Evolutionary conservation across 129 eudicot species (phyloP), one percentile per base, ranked within the genome.

Genomic region (Centella asiatica): DNA sequence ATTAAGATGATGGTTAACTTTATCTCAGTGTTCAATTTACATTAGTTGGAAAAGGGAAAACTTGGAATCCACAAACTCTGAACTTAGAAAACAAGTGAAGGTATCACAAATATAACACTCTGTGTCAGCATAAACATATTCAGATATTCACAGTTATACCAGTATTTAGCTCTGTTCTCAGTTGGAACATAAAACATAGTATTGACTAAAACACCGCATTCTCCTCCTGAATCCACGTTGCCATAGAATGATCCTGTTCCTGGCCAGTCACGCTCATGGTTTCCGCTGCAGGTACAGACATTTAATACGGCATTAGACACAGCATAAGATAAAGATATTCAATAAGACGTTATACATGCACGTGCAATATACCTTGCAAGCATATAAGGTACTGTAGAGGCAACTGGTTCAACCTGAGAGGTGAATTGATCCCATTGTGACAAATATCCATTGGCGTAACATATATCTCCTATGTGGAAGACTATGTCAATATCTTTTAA

Each of bases 381-480:
- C 95, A 87, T 87, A 57, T 83, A 87, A 20, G 95, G 95, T 31
- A 81, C 77, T 33, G 65, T 32, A 25, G 92, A 81, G 50, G 92
- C 82, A 54, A 87, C 73, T 40, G 93, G 86, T 76, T 83, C 88
- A 18, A 83, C 67, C 60, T 83, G 92, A 24, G 88, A 69, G 20
- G 95, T 87, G 31, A 87, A 87, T 28, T 87, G 95, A 54, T 87
- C 95, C 95, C 95, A 87, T 57, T 87, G 92, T 26, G 92, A 87
- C 34, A 87, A 72, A 66, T 83, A 86, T 9, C 95, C 95, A 34
- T 73, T 83, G 31, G 90, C 95, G 73, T 87, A 83, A 50, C 78
- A 73, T n/a, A 87, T 69, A 74, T 87, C 95, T 44, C 95, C 95
- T 67, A 80, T 87, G 69, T 83, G 95, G 66, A 87, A 80, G 32